Conservation (phyloP, 177 flowering plant genomes). For the Tripterygium wilfordii region DNA sequence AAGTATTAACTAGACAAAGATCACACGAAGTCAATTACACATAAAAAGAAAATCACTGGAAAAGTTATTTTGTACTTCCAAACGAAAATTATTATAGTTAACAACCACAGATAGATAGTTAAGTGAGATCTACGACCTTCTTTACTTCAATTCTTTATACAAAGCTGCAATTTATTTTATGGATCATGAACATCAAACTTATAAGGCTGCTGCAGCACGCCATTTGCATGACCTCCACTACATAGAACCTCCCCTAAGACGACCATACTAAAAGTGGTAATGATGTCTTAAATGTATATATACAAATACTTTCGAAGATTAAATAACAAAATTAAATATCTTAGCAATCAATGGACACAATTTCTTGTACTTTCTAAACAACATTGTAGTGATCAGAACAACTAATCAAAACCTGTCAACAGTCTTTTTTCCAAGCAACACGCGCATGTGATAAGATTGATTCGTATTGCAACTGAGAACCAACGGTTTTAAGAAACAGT, state of each 20-base stretch:
- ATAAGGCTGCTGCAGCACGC: slow-evolving; percentile 17
- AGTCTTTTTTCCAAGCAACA: too few species aligned
- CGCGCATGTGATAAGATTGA: too few species aligned
- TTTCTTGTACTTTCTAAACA: too few species aligned
- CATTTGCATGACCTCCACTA: slow-evolving; percentile 8
- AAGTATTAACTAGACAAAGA: slow-evolving; percentile 2
- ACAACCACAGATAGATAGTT: slow-evolving; percentile 8
- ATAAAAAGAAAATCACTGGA: slow-evolving; percentile 12
- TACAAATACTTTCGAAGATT: too few species aligned
- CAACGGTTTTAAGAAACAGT: background rate
- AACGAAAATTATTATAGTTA: slow-evolving; percentile 19
- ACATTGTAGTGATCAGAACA: too few species aligned
- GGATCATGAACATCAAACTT: background rate
- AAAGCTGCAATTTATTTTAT: background rate
- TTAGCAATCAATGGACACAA: too few species aligned
- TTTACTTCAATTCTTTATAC: background rate
- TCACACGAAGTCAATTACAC: slow-evolving; percentile 10
- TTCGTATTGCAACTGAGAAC: too few species aligned
- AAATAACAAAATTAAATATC: too few species aligned
- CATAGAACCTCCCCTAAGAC: too few species aligned
- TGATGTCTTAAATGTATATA: too few species aligned
- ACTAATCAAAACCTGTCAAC: too few species aligned
- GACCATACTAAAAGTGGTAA: too few species aligned
- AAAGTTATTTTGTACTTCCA: slow-evolving; percentile 38
- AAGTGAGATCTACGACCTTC: slow-evolving; percentile 6